Base-by-base conservation (phyloP, 2,329 filamentous ascomycete species). In the Myriangium duriaei region DNA sequence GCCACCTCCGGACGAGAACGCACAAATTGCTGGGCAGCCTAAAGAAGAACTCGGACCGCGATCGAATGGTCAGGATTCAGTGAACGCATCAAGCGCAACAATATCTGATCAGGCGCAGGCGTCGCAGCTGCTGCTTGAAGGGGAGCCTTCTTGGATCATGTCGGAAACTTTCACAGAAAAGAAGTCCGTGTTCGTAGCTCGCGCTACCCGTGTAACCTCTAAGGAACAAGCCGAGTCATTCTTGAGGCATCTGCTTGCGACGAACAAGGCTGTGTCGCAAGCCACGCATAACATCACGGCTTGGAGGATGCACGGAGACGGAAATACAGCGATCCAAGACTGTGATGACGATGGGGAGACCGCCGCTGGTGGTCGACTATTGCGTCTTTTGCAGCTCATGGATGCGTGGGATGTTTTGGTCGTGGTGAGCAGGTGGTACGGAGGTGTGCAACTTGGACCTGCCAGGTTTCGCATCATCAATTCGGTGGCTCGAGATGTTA, bases 201-300 rank as follows among this genome's bases (percentile, higher is more conserved):
- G 86, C 24, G 79, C 74, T 24, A 81, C 81, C 0, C 61, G 60
- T 2, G 84, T 93, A 2, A 63, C 68, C 0, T 82, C 79, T 3
- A 73, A 82, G 1, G 64, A 69, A 1, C 73, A 91, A 57, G 88
- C 87, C 2, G 73, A 75, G 41, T 59, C 64, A 2, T 87, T 74
- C 51, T 62, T 96, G 1, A 67, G 74, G 30, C 78, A 92, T 56
- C 69, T 98, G 1, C 68, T 95, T 5, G 71, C 78, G 4, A 81
- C 76, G 6, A 86, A 96, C 59, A 86, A 81, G 61, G 85, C 82
- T 49, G 79, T 85, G 24, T 79, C 85, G n/a, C 67, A 71, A 32
- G 91, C 91, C 4, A 86, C 88, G 43, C 91, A 98, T 58, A 96
- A 96, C 58, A 95, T 98, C 54, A 87, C 81, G 13, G 88, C 88